phyloP scores from a whole-genome alignment of 768 basidiomycete species.

The Tricholoma sp. region DNA sequence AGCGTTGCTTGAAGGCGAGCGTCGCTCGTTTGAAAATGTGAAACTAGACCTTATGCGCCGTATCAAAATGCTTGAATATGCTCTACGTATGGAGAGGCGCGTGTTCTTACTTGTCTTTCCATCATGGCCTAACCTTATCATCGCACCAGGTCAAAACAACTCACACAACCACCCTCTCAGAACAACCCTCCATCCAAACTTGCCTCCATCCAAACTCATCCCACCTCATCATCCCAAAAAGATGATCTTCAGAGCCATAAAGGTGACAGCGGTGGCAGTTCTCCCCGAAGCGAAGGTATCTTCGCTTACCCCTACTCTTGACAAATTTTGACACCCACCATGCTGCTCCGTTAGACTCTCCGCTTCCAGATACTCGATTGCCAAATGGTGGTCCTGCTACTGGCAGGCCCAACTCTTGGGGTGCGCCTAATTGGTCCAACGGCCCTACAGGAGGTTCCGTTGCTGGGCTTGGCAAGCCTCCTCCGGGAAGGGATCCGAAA shows the following conservation, averaged over 20 bases:
- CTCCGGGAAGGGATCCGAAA: conserved; percentile 88
- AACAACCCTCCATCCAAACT: conserved; percentile 64
- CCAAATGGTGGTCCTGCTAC: conserved; percentile 53
- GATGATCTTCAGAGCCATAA: conserved; percentile 72
- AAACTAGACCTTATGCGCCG: conserved; percentile 93
- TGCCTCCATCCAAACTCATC: conserved; percentile 52
- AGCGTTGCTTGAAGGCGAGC: conserved; percentile 94
- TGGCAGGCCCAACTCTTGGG: conserved; percentile 54
- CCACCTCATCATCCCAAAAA: conserved; percentile 48
- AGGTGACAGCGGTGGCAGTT: conserved; percentile 76
- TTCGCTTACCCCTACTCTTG: conserved; percentile 7
- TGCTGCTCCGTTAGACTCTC: conserved; percentile 49
- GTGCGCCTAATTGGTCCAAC: conserved; percentile 43
- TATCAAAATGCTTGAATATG: conserved; percentile 99
- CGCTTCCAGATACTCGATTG: conserved; percentile 62
- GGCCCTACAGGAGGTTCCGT: conserved; percentile 38
- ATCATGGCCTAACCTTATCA: background rate
- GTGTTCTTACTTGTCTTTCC: conserved; percentile 8
- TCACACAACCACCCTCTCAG: conserved; percentile 52
- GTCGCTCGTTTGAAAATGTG: conserved; percentile 94
- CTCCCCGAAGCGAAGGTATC: conserved; percentile 80
- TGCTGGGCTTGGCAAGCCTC: conserved; percentile 61
- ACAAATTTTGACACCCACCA: conserved; percentile 7
- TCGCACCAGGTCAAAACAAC: conserved; percentile 68
- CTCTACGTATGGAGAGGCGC: conserved; percentile 91